Evolutionary conservation across 2,329 filamentous ascomycete genomes (phyloP).

Genomic region (Alternaria atra): DNA sequence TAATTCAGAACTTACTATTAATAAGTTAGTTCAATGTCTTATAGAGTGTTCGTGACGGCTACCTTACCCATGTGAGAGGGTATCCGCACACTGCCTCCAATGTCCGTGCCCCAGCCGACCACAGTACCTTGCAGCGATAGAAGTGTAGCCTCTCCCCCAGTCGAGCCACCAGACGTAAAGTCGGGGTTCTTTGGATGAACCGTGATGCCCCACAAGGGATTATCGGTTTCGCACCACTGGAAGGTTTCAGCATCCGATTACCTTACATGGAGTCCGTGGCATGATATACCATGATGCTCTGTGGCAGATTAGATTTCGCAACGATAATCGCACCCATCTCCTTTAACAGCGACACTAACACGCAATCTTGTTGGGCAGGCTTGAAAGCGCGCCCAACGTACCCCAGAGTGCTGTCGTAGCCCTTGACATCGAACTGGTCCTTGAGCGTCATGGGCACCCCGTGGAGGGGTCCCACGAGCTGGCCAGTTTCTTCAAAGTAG

Average conservation of each 20-base stretch:
- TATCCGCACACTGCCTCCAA: conserved; percentile 66
- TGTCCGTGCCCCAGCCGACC: conserved; percentile 67
- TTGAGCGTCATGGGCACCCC: conserved; percentile 60
- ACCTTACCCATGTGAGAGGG: conserved; percentile 61
- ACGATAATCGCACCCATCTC: conserved; percentile 59
- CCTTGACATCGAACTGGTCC: conserved; percentile 60
- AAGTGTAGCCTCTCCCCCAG: conserved; percentile 67
- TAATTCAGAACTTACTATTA: too few species aligned
- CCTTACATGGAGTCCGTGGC: neutral
- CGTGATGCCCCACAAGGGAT: conserved; percentile 68
- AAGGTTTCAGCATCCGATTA: neutral
- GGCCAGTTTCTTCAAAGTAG: conserved; percentile 47
- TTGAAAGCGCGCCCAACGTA: conserved; percentile 69
- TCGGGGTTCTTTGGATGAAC: conserved; percentile 66
- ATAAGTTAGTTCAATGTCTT: too few species aligned
- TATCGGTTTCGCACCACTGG: conserved; percentile 69
- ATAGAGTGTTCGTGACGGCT: too few species aligned
- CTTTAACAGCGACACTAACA: conserved; percentile 66
- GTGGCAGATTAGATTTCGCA: conserved; percentile 63
- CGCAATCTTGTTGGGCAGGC: conserved; percentile 60
- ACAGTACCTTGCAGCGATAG: conserved; percentile 63
- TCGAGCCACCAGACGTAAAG: conserved; percentile 65
- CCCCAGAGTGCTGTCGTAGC: conserved; percentile 62
- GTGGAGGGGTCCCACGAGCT: conserved; percentile 57
- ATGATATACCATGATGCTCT: conserved; percentile 62